Evolutionary conservation across 164 flowering plant species (phyloP), one percentile per base, ranked within the genome.

Genomic region (Stephania japonica): DNA sequence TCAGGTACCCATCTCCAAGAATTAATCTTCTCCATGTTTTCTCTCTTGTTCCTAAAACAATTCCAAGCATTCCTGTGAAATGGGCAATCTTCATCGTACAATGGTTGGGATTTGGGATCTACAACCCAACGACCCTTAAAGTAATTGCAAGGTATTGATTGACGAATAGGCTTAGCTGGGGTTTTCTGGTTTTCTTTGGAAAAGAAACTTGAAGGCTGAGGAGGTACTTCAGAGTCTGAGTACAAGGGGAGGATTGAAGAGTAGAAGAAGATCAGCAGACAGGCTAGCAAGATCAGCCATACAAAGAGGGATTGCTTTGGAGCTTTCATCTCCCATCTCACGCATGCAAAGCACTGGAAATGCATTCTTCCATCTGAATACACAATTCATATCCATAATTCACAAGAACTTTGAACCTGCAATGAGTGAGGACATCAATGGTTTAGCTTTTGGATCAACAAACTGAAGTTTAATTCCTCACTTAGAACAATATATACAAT

Each of bases 31-130:
- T 73, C 89, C 98, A 93, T 90, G 72, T 90, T 86, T 9, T 86
- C 87, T 53, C 98, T 86, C 78, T 83, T 75, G 85, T 93, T 95
- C 69, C 79, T 87, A 14, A 88, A 68, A 82, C 99, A 95, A 65
- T 95, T 95, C 99, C 99, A 91, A 19, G 97, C 81, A 84, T 91
- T 89, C 53, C 98, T 69, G 73, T 91, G 98, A 70, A 93, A 96
- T 7, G 98, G 94, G 85, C 98, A 93, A 38, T 85, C 73, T 4
- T 83, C 85, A 61, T 86, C 80, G 78, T 96, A 96, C 18, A 84
- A 44, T 68, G 97, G 91, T 67, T 47, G 76, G 42, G 75, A 83
- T 5, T 68, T 26, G 3, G 85, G 86, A 75, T 89, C 87, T 6
- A 43, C 59, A 42, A 82, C 80, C 99, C 98, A 93, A 0, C 75